A percentile compares a stretch with the other conserved stretches of the same genome.
Evolutionary conservation across 1,284 basidiomycete genomes (phyloP).

Genomic region (Boletellus deceptivus): DNA sequence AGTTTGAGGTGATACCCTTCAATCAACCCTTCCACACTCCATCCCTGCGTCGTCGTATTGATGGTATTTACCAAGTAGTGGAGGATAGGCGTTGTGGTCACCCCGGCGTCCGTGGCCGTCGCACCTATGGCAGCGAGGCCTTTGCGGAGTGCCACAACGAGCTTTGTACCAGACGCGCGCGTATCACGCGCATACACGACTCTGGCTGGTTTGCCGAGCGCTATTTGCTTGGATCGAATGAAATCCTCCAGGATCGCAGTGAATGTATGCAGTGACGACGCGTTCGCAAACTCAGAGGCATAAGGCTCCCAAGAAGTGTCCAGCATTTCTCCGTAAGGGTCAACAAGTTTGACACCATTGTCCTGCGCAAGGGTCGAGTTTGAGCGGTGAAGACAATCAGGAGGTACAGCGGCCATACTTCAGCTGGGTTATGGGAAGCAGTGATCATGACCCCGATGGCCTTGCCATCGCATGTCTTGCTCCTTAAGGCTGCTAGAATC

Average conservation of each 20-base stretch:
- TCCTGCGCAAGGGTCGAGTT: constrained; percentile 57
- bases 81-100: constrained; percentile 93
- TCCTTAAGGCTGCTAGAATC: constrained; percentile 86
- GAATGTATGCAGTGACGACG: constrained; percentile 71
- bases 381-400: constrained; percentile 1
- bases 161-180: constrained; percentile 80
- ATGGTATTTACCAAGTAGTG: constrained; percentile 93
- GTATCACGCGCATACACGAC: constrained; percentile 95
- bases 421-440: constrained; percentile 97
- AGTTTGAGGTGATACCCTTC: constrained; percentile 90
- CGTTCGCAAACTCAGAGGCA: constrained; percentile 91
- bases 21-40: constrained; percentile 82
- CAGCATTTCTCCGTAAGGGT: constrained; percentile 99
- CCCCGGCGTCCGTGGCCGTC: constrained; percentile 68
- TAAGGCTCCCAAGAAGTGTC: constrained; percentile 90
- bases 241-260: constrained; percentile 65
- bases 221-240: constrained; percentile 70
- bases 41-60: constrained; percentile 80
- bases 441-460: constrained; percentile 99
- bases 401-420: constrained; percentile 47
- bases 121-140: constrained; percentile 75
- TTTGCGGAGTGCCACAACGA: constrained; percentile 83
- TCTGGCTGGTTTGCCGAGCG: constrained; percentile 72
- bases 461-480: constrained; percentile 87
- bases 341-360: constrained; percentile 98